phyloP scores from a whole-genome alignment of 768 basidiomycete genomes.

The Russula vinacea region DNA sequence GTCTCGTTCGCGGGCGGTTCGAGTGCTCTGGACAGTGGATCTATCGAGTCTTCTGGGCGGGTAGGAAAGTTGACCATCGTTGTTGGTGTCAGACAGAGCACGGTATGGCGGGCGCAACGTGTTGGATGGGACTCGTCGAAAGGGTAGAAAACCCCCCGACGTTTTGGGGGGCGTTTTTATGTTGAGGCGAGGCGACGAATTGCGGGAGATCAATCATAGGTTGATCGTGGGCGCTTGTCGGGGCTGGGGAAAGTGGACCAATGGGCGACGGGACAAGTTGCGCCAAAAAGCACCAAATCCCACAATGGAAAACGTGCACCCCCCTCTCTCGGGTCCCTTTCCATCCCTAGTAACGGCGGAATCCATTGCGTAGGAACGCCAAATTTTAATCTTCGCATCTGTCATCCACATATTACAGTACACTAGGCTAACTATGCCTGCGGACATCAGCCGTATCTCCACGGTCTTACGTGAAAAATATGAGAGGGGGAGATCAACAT shows the following conservation, averaged over 20 bases:
- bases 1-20: constrained; percentile 20
- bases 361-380: background rate
- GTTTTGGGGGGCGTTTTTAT: constrained; percentile 7
- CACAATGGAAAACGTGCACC: background rate
- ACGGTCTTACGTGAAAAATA: background rate
- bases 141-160: background rate
- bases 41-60: constrained; percentile 1
- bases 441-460: background rate
- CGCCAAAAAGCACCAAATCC: background rate
- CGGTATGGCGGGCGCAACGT: background rate
- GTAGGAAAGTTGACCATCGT: constrained; percentile 5
- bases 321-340: background rate
- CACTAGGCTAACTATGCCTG: too few relatives aligned
- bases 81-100: background rate
- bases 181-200: background rate
- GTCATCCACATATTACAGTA: background rate
- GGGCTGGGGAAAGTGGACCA: background rate
- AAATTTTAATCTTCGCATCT: background rate
- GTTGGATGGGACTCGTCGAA: background rate
- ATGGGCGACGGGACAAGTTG: background rate
- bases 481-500: background rate
- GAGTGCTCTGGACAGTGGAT: constrained; percentile 7
- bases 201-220: constrained; percentile 5
- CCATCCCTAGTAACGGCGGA: background rate
- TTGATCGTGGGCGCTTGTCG: constrained; percentile 3